Evolutionary conservation across 1,139 yeast species (phyloP), one percentile per base, ranked within the genome.

Genomic region (Kluyveromyces sp.): DNA sequence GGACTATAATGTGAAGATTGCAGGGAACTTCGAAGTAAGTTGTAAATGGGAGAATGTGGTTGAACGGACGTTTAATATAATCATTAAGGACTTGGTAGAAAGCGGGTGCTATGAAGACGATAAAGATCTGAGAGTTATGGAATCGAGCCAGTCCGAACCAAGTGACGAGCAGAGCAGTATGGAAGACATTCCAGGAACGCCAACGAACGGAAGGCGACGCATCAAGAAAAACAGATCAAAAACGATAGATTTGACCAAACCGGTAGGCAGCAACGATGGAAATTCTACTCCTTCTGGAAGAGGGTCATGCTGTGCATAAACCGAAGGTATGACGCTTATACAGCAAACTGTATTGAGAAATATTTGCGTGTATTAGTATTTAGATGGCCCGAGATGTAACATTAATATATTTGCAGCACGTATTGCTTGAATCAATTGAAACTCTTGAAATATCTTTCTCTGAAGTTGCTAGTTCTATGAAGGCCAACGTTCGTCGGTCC

Each of bases 381-480:
- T 30, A 30, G 16, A 22, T 9, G 26, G 9, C 9, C 26, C 9
- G 9, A 22, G 9, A 22, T 22, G 26, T 22, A 22, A 22, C 26
- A 30, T 30, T 30, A 30, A 7, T 30, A 30, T 30, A 13, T 7
- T 12, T 7, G 17, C 33, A 11, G 9, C 17, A 15, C 12, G 2
- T 7, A 7, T 13, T 7, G 2, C 9, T 15, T 22, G 4, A 11
- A 19, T 20, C 28, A 49, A 41, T 51, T 74, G 60, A 84, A 84
- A 33, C 86, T 81, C 41, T 73, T 71, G 61, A 88, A 87, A 59
- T 89, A 89, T 54, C 92, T 73, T 39, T 82, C 85, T 61, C 96
- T 74, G 56, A 89, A 89, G 52, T 80, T 78, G n/a, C 49, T 41
- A 1, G 62, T 53, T 60, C 73, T 61, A 26, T 61, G 52, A 47